Evolutionary conservation across 768 basidiomycete genomes (phyloP), one percentile per base, ranked within the genome.

Genomic region (Kwoniella sp.): DNA sequence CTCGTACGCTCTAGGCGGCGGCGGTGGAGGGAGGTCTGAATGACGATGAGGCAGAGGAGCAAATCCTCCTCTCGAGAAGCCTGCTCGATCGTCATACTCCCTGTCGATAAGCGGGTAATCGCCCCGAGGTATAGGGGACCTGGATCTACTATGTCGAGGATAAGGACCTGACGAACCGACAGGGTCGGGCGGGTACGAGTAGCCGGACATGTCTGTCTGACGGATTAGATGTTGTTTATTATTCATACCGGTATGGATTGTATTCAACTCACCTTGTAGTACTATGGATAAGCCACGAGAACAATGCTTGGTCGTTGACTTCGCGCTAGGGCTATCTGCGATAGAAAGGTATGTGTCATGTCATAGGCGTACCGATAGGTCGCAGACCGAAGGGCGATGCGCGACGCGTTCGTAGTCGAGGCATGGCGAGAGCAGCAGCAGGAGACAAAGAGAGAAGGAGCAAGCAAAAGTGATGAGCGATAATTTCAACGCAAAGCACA

Each of bases 11-110:
- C 61, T 54, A 26, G 62, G 29, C 22, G 58, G 68, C 47, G 55
- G 55, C 28, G 63, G 58, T 34, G 68, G 66, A 47, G 69, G 60
- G 15, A 69, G 48, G 17, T 68, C 70, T 1, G 70, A 56, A 57
- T 74, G 75, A 45, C 73, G 59, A 37, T 71, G 67, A 30, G 73
- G 75, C 23, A 77, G 66, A 22, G 75, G 73, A 15, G 71, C 71
- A 50, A 77, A 77, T 41, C 73, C 73, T 38, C 66, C 66, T 45
- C 73, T 34, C 20, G 67, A 66, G 63, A 75, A 75, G 13, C 73
- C 73, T 37, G 66, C 38, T 28, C 66, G n/a, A 22, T 55, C 55
- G 26, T 65, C 61, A 37, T 38, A 56, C n/a, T 70, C 67, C 17
- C 63, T 55, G 9, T 66, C 66, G 13, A 55, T 54, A 8, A 65